Base-by-base conservation (phyloP, 148 eudicot genomes). In the Cornus kousa region DNA sequence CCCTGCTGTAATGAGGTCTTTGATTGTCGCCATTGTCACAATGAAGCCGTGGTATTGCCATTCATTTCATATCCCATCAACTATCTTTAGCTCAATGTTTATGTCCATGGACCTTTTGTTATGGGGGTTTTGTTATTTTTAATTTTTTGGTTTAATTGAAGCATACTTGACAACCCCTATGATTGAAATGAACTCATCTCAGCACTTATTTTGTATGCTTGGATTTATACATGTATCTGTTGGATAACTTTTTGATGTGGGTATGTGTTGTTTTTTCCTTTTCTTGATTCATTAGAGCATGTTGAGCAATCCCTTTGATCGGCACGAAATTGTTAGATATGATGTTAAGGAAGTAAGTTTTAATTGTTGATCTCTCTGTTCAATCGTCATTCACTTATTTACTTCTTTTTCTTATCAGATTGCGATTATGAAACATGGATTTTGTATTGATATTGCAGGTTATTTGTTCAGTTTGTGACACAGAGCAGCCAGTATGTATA, bases 11-110 rank as follows among this genome's bases (percentile, higher is more conserved):
- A 97, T 12, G 98, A 94, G 87, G 87, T 92, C 78, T 97, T 80
- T 78, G 85, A 89, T 69, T 97, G 99, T 82, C 93, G 99, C 71
- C 99, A 97, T 82, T 97, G 99, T 80, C 98, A 97, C 85, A 97
- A 94, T 74, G 97, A 97, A 70, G 90, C 91, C 59, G 75, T 91
- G 85, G 99, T 96, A 91, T 50, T 72, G 31, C 12, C 57, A 5
- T 62, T 0, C 39, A 11, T 23, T 32, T 43, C 66, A 16, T 70
- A 2, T 20, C 17, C 48, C 65, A 3, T 59, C 12, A 35, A 0
- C 19, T 9, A 23, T 35, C 3, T 70, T 31, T 69, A 57, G 75
- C n/a, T 76, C 19, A 60, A 46, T 67, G 33, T 75, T 24, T 46
- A 67, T 17, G 43, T 24, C 22, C 6, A 11, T 68, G 72, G 33